Evolutionary conservation across 2,329 filamentous ascomycete species (phyloP).

Genomic region (Fusarium clavum): DNA sequence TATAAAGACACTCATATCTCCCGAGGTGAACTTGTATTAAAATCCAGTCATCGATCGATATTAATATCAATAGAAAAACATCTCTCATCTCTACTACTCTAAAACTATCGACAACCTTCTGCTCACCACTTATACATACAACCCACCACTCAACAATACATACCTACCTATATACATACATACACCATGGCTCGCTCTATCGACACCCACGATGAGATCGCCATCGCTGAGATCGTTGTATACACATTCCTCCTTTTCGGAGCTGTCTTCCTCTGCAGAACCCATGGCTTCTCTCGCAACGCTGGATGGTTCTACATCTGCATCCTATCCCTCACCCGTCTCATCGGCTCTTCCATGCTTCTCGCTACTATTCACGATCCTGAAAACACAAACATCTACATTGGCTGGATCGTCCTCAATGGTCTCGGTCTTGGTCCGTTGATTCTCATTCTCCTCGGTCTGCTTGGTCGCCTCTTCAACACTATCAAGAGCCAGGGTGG

Average conservation of each 20-base stretch:
- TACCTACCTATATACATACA: neutral
- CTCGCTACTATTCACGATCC: slow-evolving; percentile 61
- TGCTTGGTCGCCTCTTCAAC: slow-evolving; percentile 56
- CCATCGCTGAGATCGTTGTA: slow-evolving; percentile 50
- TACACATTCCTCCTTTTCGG: slow-evolving; percentile 47
- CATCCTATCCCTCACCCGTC: slow-evolving; percentile 67
- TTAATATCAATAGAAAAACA: neutral
- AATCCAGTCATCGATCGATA: neutral
- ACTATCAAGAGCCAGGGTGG: slow-evolving; percentile 58
- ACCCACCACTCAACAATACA: neutral
- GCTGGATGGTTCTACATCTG: slow-evolving; percentile 71
- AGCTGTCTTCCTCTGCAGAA: slow-evolving; percentile 57
- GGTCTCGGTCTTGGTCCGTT: slow-evolving; percentile 57
- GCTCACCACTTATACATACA: neutral
- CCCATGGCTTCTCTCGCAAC: slow-evolving; percentile 65
- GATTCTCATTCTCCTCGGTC: slow-evolving; percentile 56
- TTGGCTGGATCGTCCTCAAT: slow-evolving; percentile 50
- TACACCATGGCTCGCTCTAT: slow-evolving; percentile 42
- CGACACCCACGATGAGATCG: slow-evolving; percentile 48
- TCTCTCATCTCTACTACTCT: neutral
- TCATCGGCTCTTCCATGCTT: slow-evolving; percentile 64
- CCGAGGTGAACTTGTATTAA: neutral
- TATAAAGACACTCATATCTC: slow-evolving; percentile 29
- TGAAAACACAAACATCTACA: slow-evolving; percentile 54
- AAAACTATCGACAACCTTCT: neutral